These are phyloP conservation scores for Pezicula neosporulosa DNA, from an alignment of 2,329 filamentous ascomycete species.

Conservation along the genomic window DNA sequence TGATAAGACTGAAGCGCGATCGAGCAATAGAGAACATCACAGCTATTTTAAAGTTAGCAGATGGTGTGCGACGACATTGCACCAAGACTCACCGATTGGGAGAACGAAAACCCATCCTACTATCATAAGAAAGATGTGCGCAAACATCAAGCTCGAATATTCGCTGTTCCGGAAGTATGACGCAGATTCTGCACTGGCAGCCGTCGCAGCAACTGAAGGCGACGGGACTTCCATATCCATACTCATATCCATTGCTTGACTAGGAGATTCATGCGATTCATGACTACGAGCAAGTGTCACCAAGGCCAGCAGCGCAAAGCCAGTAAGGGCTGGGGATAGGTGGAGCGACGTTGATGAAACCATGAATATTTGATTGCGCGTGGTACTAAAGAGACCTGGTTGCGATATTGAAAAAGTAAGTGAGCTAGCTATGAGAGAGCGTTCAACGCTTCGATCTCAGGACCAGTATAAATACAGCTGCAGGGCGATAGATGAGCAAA, in stretches of 20 bases:
- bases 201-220: conserved; percentile 3
- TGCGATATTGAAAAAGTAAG: too few relatives aligned
- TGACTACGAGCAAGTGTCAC: conserved; percentile 17
- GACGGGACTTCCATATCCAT: conserved; percentile 19
- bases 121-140: conserved; percentile 67
- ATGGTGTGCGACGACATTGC: background rate
- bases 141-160: conserved; percentile 35
- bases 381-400: too few relatives aligned
- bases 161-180: conserved; percentile 39
- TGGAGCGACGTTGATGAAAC: too few relatives aligned
- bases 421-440: too few relatives aligned
- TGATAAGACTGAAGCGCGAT: conserved; percentile 68
- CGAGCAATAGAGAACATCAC: conserved; percentile 83
- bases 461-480: too few relatives aligned
- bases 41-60: conserved; percentile 11
- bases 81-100: conserved; percentile 55
- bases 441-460: too few relatives aligned
- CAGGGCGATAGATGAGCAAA: too few relatives aligned
- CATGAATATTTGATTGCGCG: too few relatives aligned
- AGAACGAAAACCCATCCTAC: conserved; percentile 67
- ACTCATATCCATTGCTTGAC: conserved; percentile 28
- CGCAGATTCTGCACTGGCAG: conserved; percentile 21
- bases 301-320: conserved; percentile 5
- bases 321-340: too few relatives aligned
- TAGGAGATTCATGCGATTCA: conserved; percentile 14